Base-by-base conservation (phyloP, 176 grass and related monocot species). In the Phoenix roebelenii region DNA sequence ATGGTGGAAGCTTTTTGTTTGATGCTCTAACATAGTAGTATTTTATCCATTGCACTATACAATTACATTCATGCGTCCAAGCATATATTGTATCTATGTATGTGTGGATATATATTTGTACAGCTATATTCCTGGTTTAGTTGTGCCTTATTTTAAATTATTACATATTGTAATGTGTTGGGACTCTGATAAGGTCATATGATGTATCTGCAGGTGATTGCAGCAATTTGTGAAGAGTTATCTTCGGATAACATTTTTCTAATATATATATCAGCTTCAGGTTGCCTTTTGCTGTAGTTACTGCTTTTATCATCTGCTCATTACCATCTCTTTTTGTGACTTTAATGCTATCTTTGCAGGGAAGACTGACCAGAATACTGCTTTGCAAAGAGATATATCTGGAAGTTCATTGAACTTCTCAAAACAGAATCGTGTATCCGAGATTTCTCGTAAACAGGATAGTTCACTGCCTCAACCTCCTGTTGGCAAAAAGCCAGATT, bases 211-310 rank as follows among this genome's bases (percentile, higher is more conserved):
- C 82, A 99, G 94, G 79, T 99, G 60, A 81, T 88, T 66, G 94
- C 94, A 66, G 83, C 81, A 76, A 76, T 89, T 26, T 99, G 88
- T 2, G 88, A 99, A 77, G 94, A 93, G 25, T 73, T 92, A 15
- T 68, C 81, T 65, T 73, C 86, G 58, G 93, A 98, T 64, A 85
- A 81, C 67, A 70, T 98, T 70, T 78, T 98, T 59, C 81, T 98
- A 54, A 70, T 98, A 56, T 92, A 92, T 70, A 82, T 98, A 76
- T 92, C 93, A 72, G 84, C 87, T 78, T 92, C 93, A 85, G 93
- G 93, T 97, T 76, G 65, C 25, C 73, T 71, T 70, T 16, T 72
- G 70, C 57, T 60, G 25, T 17, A 84, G 49, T 54, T 72, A 65
- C 20, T 77, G 20, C 52, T 65, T 22, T 10, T 50, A 22, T 76